phyloP scores from a whole-genome alignment of 139 green algal species.

The Micromonas pusilla region DNA sequence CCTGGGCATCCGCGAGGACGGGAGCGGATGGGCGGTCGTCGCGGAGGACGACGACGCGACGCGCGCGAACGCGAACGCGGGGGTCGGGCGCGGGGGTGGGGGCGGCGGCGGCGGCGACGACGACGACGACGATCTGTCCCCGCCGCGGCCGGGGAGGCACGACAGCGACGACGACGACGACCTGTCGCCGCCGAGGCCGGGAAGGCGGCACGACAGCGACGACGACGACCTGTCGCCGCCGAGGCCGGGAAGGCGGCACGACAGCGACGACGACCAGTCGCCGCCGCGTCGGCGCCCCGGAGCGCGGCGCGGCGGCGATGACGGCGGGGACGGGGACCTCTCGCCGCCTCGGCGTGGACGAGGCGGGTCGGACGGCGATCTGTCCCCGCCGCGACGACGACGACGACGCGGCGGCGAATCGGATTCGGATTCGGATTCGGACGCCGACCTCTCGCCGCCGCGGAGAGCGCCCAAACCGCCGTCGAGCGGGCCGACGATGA shows the following conservation, averaged over 20 bases:
- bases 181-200: not conserved
- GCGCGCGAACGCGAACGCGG: not conserved
- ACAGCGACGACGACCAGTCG: not conserved
- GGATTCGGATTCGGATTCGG: not conserved
- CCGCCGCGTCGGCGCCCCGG: too few relatives aligned
- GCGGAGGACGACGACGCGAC: not conserved
- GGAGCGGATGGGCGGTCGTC: not conserved
- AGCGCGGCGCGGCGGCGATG: too few relatives aligned
- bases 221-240: not conserved
- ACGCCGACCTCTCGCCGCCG: not conserved
- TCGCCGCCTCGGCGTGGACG: not conserved
- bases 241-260: not conserved
- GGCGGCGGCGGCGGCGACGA: not conserved
- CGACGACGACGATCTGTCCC: not conserved
- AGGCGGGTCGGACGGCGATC: not conserved
- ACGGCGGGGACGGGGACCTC: not conserved
- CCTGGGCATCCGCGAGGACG: not conserved
- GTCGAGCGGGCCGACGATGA: not conserved
- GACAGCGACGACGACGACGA: slow-evolving; percentile 7
- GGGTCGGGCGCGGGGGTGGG: too few relatives aligned
- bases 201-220: not conserved
- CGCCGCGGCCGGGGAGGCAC: not conserved
- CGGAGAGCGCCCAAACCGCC: too few relatives aligned
- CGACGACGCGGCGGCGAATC: too few relatives aligned
- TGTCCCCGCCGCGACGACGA: not conserved